These are phyloP conservation scores for Candida sanyaensis DNA, from an alignment of 1,139 yeast species.

Conservation along the genomic window DNA sequence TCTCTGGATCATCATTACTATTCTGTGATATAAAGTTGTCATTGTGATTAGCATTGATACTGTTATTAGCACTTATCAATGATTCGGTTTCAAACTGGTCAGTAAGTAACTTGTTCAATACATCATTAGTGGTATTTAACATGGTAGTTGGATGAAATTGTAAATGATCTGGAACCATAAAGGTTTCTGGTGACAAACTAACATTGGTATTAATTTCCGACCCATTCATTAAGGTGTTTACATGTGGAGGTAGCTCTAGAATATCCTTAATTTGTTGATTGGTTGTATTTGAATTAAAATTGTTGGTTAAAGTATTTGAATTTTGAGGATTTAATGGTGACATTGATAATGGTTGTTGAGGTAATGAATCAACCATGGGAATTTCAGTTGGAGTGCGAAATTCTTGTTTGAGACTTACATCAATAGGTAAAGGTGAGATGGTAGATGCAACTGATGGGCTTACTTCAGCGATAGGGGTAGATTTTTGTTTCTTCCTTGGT, in stretches of 20 bases:
- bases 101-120: slow-evolving; percentile 28
- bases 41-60: slow-evolving; percentile 3
- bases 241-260: slow-evolving; percentile 6
- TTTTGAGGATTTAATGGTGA: background rate
- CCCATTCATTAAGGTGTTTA: slow-evolving; percentile 4
- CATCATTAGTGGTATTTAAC: slow-evolving; percentile 44
- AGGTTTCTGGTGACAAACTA: slow-evolving; percentile 3
- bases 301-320: background rate
- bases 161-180: slow-evolving; percentile 7
- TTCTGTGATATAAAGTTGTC: background rate
- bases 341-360: background rate
- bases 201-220: background rate
- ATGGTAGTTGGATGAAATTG: slow-evolving; percentile 19
- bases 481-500: slow-evolving; percentile 8
- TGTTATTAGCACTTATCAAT: slow-evolving; percentile 2
- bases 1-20: background rate
- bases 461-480: background rate
- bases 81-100: slow-evolving; percentile 13
- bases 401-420: background rate
- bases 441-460: background rate
- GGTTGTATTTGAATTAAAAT: background rate
- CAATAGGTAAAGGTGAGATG: background rate
- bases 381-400: background rate
- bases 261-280: slow-evolving; percentile 7
- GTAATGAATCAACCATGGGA: background rate